Percentiles rank a stretch among this genome's conserved stretches.
These are phyloP conservation scores for Bipolaris sorokiniana DNA, from an alignment of 2,329 filamentous ascomycete species.

Conservation along the genomic window DNA sequence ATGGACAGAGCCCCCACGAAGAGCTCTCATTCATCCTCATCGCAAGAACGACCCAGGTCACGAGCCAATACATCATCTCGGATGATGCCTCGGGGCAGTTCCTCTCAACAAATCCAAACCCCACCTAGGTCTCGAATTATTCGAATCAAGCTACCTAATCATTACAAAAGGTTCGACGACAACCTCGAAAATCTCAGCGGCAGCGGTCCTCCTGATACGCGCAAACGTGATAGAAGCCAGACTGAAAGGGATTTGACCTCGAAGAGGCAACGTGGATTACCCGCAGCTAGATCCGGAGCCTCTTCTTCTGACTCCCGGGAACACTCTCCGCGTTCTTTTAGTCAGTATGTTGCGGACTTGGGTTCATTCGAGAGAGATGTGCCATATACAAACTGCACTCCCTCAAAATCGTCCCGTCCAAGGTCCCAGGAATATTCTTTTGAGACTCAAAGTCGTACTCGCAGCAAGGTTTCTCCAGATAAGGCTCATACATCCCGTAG, in stretches of 20 bases:
- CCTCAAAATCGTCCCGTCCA: background rate
- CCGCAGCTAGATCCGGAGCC: background rate
- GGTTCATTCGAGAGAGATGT: background rate
- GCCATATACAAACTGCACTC: background rate
- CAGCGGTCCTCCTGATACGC: slow-evolving; percentile 12
- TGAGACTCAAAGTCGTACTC: background rate
- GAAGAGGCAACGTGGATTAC: slow-evolving; percentile 19
- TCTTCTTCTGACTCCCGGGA: background rate
- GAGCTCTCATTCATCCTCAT: slow-evolving; percentile 13
- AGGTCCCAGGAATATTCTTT: slow-evolving; percentile 1
- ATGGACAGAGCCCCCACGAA: slow-evolving; percentile 1
- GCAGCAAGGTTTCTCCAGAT: slow-evolving; percentile 1
- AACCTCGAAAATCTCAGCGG: background rate
- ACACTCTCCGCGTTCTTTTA: background rate
- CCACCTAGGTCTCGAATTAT: background rate
- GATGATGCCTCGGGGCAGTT: slow-evolving; percentile 25
- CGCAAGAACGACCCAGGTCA: slow-evolving; percentile 32
- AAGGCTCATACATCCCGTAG: slow-evolving; percentile 2
- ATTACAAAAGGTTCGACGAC: background rate
- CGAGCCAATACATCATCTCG: slow-evolving; percentile 43
- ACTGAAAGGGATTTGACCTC: background rate
- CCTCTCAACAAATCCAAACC: background rate
- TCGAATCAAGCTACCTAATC: background rate
- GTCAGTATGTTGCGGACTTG: background rate
- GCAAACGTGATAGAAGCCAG: slow-evolving; percentile 13